phyloP scores from a whole-genome alignment of 345 rosid species.

The Pistacia vera region DNA sequence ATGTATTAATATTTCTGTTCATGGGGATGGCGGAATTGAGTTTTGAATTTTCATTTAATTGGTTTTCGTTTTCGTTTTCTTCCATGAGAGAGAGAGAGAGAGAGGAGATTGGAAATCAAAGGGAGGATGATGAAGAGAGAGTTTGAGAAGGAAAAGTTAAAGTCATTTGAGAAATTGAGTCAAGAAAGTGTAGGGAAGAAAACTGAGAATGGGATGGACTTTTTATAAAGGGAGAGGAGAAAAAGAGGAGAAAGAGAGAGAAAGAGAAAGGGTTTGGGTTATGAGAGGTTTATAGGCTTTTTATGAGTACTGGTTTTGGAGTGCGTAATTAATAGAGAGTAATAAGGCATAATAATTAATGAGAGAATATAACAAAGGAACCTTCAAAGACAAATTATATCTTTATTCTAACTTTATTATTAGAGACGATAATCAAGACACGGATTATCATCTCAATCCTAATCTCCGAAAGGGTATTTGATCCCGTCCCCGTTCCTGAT shows the following conservation, averaged over 20 bases:
- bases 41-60: slow-evolving; percentile 9
- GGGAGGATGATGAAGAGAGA: background rate
- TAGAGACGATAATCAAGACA: no score
- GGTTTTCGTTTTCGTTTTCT: slow-evolving; percentile 19
- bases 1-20: background rate
- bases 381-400: no score
- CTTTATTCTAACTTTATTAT: no score
- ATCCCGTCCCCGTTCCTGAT: no score
- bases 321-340: slow-evolving; percentile 17
- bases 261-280: background rate
- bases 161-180: background rate
- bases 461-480: no score
- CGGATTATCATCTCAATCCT: no score
- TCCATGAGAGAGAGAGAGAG: slow-evolving; percentile 20
- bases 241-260: background rate
- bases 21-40: slow-evolving; percentile 9
- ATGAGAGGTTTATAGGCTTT: slow-evolving; percentile 30
- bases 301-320: slow-evolving; percentile 15
- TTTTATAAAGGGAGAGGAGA: background rate
- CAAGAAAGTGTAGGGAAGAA: background rate
- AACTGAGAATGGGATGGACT: background rate
- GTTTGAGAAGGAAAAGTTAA: background rate
- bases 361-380: no score
- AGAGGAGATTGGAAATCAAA: background rate
- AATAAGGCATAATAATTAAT: no score